Percentiles rank a stretch among this genome's conserved stretches.
Conservation (phyloP, 106 monocot species). For the Platanthera guangdongensis region DNA sequence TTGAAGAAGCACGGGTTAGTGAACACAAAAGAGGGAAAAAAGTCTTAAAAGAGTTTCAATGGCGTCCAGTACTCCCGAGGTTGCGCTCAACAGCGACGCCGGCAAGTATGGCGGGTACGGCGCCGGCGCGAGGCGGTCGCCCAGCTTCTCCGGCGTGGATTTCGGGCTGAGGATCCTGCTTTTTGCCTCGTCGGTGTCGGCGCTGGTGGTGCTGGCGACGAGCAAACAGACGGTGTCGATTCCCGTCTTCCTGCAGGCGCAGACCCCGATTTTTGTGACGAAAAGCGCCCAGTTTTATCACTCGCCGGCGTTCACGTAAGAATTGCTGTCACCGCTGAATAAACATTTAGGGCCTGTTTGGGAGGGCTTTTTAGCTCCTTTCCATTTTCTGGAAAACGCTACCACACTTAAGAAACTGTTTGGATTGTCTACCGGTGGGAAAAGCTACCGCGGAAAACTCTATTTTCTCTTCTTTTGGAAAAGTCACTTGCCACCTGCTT, state of each 20-base stretch:
- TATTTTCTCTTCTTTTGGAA: too few relatives aligned
- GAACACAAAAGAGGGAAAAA: too few relatives aligned
- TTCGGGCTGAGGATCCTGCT: background rate
- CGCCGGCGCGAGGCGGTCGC: background rate
- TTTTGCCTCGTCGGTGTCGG: background rate
- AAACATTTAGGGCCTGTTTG: background rate
- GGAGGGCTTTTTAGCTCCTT: too few relatives aligned
- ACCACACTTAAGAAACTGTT: too few relatives aligned
- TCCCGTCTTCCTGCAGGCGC: background rate
- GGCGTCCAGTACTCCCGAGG: conserved; percentile 6
- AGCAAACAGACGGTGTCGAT: conserved; percentile 3
- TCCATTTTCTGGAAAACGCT: too few relatives aligned
- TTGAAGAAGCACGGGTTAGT: too few relatives aligned
- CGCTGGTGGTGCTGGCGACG: conserved; percentile 2
- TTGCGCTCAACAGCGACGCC: conserved; percentile 3
- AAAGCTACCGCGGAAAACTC: too few relatives aligned
- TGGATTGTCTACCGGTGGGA: too few relatives aligned
- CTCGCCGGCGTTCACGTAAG: conserved; percentile 1
- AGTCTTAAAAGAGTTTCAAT: background rate
- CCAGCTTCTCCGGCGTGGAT: background rate
- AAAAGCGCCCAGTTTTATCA: background rate
- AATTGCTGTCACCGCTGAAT: background rate
- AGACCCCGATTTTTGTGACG: background rate
- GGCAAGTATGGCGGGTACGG: background rate
- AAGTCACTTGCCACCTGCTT: too few relatives aligned